phyloP scores from a whole-genome alignment of 2,329 filamentous ascomycete species.

The Diaporthe sp. region DNA sequence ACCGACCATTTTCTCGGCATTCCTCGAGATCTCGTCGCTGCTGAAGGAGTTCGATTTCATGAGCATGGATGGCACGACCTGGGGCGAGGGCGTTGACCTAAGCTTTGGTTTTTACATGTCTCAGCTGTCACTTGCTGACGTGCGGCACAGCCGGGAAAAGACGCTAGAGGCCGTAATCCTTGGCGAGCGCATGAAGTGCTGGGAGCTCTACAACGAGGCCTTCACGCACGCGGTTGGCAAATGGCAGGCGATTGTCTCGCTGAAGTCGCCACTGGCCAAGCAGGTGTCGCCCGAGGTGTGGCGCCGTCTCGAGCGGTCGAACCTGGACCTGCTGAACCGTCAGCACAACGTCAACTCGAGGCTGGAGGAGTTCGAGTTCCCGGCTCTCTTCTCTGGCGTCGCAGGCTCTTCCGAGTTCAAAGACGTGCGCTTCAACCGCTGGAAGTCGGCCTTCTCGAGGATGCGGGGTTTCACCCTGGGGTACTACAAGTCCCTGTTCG shows the following conservation, averaged over 20 bases:
- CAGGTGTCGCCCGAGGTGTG: constrained; percentile 80
- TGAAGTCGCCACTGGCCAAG: constrained; percentile 78
- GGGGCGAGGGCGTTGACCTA: constrained; percentile 71
- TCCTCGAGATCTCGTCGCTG: constrained; percentile 67
- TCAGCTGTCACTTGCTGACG: constrained; percentile 82
- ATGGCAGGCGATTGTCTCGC: constrained; percentile 78
- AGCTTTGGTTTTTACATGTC: constrained; percentile 84
- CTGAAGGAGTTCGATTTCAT: constrained; percentile 71
- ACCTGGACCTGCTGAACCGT: constrained; percentile 82
- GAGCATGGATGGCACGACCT: constrained; percentile 69
- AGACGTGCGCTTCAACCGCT: constrained; percentile 84
- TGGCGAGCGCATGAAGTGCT: constrained; percentile 87
- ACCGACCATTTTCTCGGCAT: constrained; percentile 67
- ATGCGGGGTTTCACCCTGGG: constrained; percentile 81
- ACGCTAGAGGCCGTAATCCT: constrained; percentile 91
- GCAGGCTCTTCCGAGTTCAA: constrained; percentile 88
- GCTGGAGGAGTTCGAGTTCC: constrained; percentile 92
- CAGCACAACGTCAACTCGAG: constrained; percentile 78
- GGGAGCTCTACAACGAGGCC: constrained; percentile 88
- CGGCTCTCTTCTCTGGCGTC: constrained; percentile 88
- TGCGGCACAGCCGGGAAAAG: constrained; percentile 86
- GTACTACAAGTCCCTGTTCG: constrained; percentile 73
- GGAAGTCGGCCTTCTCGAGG: constrained; percentile 81
- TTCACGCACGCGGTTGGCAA: constrained; percentile 94
- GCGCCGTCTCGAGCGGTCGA: constrained; percentile 85